phyloP scores from a whole-genome alignment of 2,329 filamentous ascomycete genomes.

The Fusarium coffeatum region DNA sequence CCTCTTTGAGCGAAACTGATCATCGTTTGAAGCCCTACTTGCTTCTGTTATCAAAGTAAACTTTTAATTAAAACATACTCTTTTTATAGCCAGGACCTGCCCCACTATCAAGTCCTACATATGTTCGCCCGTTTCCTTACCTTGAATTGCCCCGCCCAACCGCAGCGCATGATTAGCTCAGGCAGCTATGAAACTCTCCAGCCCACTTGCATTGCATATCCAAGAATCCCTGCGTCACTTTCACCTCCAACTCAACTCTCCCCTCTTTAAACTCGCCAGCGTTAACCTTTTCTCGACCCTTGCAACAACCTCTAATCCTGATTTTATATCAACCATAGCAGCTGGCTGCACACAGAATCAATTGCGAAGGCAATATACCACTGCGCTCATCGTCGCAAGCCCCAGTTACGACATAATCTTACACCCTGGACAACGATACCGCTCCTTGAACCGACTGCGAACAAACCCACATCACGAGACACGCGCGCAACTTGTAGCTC shows the following conservation, averaged over 20 bases:
- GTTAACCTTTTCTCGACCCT: slow-evolving; percentile 7
- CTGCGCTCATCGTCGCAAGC: background rate
- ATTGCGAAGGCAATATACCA: background rate
- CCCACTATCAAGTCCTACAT: slow-evolving; percentile 12
- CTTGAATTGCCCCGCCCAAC: slow-evolving; percentile 22
- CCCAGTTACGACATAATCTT: background rate
- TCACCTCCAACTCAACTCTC: slow-evolving; percentile 26
- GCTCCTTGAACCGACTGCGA: slow-evolving; percentile 1
- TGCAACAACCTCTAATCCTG: background rate
- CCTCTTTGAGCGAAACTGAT: background rate
- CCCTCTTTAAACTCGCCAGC: slow-evolving; percentile 26
- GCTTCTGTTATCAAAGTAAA: background rate
- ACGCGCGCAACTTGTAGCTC: slow-evolving; percentile 5
- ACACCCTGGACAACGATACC: slow-evolving; percentile 5
- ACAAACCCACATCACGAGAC: slow-evolving; percentile 6
- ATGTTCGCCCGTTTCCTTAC: slow-evolving; percentile 6
- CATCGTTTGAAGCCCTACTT: background rate
- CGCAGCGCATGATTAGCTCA: slow-evolving; percentile 40
- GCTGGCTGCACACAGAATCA: slow-evolving; percentile 30
- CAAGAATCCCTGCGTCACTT: slow-evolving; percentile 43
- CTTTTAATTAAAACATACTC: slow-evolving; percentile 3
- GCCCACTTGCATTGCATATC: slow-evolving; percentile 16
- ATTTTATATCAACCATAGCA: slow-evolving; percentile 7
- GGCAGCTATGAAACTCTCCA: slow-evolving; percentile 44
- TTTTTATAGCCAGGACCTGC: background rate